Conservation (phyloP, 192 early-diverging fungal species). For the Umbelopsis sp. region DNA sequence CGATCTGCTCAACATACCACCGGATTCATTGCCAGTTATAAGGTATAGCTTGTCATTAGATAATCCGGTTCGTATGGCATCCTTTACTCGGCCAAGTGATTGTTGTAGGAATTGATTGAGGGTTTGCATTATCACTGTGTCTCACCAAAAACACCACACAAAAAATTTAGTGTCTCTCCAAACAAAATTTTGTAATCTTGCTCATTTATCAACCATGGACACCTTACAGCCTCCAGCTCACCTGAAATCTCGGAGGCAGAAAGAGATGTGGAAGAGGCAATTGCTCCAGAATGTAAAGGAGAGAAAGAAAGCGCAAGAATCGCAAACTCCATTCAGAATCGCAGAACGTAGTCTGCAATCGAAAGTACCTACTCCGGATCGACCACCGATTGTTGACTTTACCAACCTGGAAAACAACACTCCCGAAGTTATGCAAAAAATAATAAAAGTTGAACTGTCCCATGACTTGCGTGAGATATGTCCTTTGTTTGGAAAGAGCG, state of each 20-base stretch:
- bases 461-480: conserved; percentile 19
- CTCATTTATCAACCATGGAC: not conserved
- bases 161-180: no score
- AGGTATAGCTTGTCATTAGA: conserved; percentile 27
- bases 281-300: conserved; percentile 19
- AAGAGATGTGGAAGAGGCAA: conserved; percentile 28
- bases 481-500: conserved; percentile 16
- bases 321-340: conserved; percentile 69
- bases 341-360: conserved; percentile 65
- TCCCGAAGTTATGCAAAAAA: not conserved
- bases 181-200: not conserved
- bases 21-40: conserved; percentile 77
- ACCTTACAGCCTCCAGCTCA: conserved; percentile 18
- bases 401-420: conserved; percentile 27
- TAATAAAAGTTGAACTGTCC: conserved; percentile 3
- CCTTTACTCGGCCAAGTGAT: not conserved
- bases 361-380: conserved; percentile 51
- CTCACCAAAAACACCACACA: no score
- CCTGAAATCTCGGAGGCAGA: conserved; percentile 31
- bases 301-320: conserved; percentile 21
- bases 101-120: not conserved
- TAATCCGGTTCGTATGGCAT: not conserved
- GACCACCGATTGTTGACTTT: conserved; percentile 60
- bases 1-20: conserved; percentile 45
- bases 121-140: not conserved